Base-by-base conservation (phyloP, 1,139 yeast genomes). In the Candida sp. region DNA sequence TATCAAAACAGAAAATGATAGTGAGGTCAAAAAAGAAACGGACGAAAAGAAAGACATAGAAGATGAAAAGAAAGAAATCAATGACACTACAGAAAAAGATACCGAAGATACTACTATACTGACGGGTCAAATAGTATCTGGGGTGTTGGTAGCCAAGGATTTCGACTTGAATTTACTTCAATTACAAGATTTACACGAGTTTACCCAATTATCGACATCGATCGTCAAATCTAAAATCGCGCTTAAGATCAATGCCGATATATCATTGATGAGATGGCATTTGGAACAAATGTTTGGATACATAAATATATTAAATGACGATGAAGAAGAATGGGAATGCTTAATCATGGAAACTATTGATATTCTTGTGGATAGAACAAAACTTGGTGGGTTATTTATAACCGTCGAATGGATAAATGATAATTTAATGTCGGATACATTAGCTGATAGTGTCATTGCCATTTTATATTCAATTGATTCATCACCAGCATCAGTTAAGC, bases 261-360 rank as follows among this genome's bases (percentile, higher is more conserved):
- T 87, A 27, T 86, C 87, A 38, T 72, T 93, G 47, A 79, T 95
- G 48, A 77, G 80, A 50, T 93, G 95, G 89, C 98, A 93, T 60
- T 75, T 93, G 49, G 82, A 87, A 49, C 98, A 91, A 60, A 93
- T 95, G 99, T 93, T 93, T 74, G 98, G 98, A 1, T 81, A 77
- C 55, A 78, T 90, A 11, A 82, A 84, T 35, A 76, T 87, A 1
- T 49, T 84, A n/a, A 73, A 71, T 44, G 89, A 84, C 53, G 81
- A 80, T 42, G 79, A 75, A 4, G 80, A 73, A n/a, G 74, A 70
- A 45, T 73, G 78, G 78, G 78, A 71, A 53, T 72, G 77, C 54
- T 61, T 70, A 7, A 66, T 73, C 32, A 73, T 73, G 78, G 77
- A 73, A 41, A 61, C 64, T 64, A 68, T 73, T 9, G 73, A 69